These are phyloP conservation scores for Hypoxylon sp. DNA, from an alignment of 2,329 filamentous ascomycete species.

Conservation along the genomic window DNA sequence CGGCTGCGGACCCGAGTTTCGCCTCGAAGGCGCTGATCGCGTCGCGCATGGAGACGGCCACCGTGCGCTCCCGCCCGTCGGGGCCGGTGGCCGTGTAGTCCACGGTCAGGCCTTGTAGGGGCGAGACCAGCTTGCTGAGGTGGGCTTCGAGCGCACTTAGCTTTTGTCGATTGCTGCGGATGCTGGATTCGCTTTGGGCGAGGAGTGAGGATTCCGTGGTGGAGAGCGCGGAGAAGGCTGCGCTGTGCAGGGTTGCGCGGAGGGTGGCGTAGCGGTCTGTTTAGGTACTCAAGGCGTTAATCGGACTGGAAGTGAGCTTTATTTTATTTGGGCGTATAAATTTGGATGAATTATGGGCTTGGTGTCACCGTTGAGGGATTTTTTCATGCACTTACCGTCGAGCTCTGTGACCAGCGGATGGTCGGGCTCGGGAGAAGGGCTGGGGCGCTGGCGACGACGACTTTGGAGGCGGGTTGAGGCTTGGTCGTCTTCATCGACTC, in stretches of 20 bases:
- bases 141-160: constrained; percentile 33
- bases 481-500: constrained; percentile 26
- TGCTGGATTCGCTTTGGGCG: constrained; percentile 30
- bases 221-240: constrained; percentile 43
- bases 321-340: not conserved
- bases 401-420: constrained; percentile 43
- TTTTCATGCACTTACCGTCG: constrained; percentile 35
- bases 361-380: not conserved
- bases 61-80: constrained; percentile 40
- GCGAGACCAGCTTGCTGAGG: constrained; percentile 35
- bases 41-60: constrained; percentile 29
- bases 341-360: not conserved
- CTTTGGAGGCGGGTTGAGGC: constrained; percentile 17
- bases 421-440: constrained; percentile 38
- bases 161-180: constrained; percentile 42
- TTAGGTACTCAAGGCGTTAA: constrained; percentile 18
- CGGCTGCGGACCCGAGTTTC: constrained; percentile 28
- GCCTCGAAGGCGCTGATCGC: constrained; percentile 40
- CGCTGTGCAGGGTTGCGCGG: constrained; percentile 49
- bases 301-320: not conserved
- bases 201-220: constrained; percentile 39
- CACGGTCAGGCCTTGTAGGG: constrained; percentile 44
- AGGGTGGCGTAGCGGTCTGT: constrained; percentile 48
- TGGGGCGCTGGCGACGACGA: constrained; percentile 38
- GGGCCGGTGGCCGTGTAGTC: constrained; percentile 43